Evolutionary conservation across 805 yeast species (phyloP), one percentile per base, ranked within the genome.

Genomic region (Metschnikowia cubensis): DNA sequence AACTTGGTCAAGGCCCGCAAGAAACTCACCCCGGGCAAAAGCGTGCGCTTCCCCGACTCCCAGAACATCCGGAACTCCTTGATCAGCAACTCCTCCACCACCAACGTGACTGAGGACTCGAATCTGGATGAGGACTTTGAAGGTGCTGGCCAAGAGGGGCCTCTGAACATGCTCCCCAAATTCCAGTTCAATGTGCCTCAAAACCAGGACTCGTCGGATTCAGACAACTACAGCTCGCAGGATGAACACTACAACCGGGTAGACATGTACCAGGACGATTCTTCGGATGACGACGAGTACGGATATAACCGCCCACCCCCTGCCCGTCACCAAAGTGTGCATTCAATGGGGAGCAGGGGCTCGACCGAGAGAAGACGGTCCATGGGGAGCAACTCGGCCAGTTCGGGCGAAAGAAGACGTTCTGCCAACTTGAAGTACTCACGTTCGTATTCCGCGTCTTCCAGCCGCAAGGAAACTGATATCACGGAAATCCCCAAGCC

Each of bases 11-110:
- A 59, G 45, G 58, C 61, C 11, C 62, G 61, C 15, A 62, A 64
- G 49, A 59, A 55, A 42, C 47, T 61, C 35, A 51, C 60, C 5
- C 52, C 20, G 3, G 58, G 60, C 32, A 63, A 62, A 45, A 51
- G 62, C 14, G 70, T 63, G 10, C 58, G 70, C 20, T 66, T 65
- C 43, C 73, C 72, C 2, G 69, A 66, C 42, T 55, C 51, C 20
- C 54, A 56, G 33, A 42, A 57, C 10, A 61, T 63, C 6, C 54
- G 68, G 7, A 65, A 67, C 43, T 56, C 71, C 15, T 60, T 64
- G 32, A 53, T 67, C 35, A 63, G 66, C 48, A 63, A 48, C 25
- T 57, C 57, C 13, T 65, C 71, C 15, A 59, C 66, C 3, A 53
- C 63, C 21, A 59, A 61, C 31, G 57, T 59, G 29, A 49, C 54